phyloP scores from a whole-genome alignment of 495 filamentous ascomycete genomes.

The Endocarpon pusillum region DNA sequence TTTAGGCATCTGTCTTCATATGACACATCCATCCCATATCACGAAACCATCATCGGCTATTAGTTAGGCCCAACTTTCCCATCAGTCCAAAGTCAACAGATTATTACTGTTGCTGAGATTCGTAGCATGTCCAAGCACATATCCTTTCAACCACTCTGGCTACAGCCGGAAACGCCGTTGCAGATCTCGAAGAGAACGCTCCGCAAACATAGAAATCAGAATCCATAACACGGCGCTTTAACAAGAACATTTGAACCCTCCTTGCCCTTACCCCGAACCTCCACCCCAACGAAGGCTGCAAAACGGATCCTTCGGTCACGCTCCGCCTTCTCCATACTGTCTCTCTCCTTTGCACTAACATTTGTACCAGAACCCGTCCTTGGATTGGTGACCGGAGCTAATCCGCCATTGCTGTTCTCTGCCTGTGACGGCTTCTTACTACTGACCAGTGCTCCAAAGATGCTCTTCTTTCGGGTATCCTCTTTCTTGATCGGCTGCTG shows the following conservation, averaged over 20 bases:
- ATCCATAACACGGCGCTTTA: conserved; percentile 74
- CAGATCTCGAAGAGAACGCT: too few relatives aligned
- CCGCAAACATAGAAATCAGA: too few relatives aligned
- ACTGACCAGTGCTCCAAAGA: conserved; percentile 34
- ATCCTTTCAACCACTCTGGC: too few relatives aligned
- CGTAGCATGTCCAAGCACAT: too few relatives aligned
- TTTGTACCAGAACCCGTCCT: conserved; percentile 4
- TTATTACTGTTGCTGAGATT: too few relatives aligned
- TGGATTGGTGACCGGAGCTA: too few relatives aligned
- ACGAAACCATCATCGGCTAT: too few relatives aligned
- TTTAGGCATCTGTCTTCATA: too few relatives aligned
- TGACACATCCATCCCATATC: too few relatives aligned
- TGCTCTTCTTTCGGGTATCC: conserved; percentile 29
- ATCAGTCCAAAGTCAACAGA: too few relatives aligned
- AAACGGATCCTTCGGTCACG: conserved; percentile 46
- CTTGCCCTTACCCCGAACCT: conserved; percentile 48
- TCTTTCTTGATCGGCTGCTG: conserved; percentile 9
- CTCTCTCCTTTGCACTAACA: neutral
- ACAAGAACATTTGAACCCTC: conserved; percentile 53
- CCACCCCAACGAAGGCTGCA: conserved; percentile 69
- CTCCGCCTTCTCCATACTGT: conserved; percentile 9
- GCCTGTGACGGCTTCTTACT: conserved; percentile 14
- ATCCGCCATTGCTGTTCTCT: conserved; percentile 5
- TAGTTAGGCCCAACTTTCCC: too few relatives aligned
- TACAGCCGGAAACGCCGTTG: too few relatives aligned